phyloP scores from a whole-genome alignment of 75 land plant genomes.

The Larix kaempferi region DNA sequence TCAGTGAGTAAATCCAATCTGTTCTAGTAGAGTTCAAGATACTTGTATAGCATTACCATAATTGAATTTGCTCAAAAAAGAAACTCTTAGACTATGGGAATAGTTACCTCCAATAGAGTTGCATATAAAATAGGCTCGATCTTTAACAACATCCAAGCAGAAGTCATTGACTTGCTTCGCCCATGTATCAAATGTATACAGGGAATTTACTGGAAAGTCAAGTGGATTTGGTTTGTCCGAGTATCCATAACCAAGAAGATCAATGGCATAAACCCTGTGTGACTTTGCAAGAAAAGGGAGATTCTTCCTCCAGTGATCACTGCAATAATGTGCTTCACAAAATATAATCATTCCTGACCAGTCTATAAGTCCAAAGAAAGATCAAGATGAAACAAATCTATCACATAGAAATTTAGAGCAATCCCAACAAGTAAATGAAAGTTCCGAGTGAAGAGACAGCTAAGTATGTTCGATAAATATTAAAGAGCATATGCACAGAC shows the following conservation, averaged over 20 bases:
- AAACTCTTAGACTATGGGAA: neutral
- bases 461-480: neutral
- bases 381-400: neutral
- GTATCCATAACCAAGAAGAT: slow-evolving; percentile 98
- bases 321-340: slow-evolving; percentile 23
- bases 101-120: slow-evolving; percentile 93
- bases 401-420: neutral
- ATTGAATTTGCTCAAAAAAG: neutral
- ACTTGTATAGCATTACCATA: neutral
- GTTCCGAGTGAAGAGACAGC: neutral
- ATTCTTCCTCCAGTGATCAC: slow-evolving; percentile 99
- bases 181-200: slow-evolving; percentile 98
- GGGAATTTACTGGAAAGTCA: slow-evolving; percentile 29
- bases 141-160: slow-evolving; percentile 76
- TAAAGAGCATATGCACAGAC: neutral
- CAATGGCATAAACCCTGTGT: slow-evolving; percentile 90
- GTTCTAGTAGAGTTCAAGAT: neutral
- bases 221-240: slow-evolving; percentile 96
- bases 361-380: neutral
- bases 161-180: slow-evolving; percentile 85
- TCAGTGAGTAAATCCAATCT: neutral
- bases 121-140: slow-evolving; percentile 87
- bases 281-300: slow-evolving; percentile 70
- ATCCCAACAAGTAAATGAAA: neutral
- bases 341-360: neutral